phyloP scores from a whole-genome alignment of 768 basidiomycete species.

The Rossbeevera mucosa region DNA sequence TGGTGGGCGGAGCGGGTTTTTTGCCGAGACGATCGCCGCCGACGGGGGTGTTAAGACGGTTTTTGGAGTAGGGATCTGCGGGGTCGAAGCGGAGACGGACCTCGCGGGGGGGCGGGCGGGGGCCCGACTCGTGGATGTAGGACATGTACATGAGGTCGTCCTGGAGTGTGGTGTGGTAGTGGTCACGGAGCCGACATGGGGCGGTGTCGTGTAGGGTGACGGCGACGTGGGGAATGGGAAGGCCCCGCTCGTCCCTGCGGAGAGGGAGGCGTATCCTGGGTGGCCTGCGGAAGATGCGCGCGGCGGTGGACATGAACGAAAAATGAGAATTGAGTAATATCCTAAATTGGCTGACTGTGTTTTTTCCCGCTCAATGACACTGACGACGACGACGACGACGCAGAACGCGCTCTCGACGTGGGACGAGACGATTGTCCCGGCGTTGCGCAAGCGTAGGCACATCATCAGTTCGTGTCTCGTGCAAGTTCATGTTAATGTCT shows the following conservation, averaged over 20 bases:
- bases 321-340: too few species aligned
- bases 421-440: slow-evolving; percentile 81
- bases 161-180: slow-evolving; percentile 78
- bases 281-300: slow-evolving; percentile 50
- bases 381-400: slow-evolving; percentile 34
- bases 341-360: slow-evolving; percentile 7
- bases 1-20: slow-evolving; percentile 62
- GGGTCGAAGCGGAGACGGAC: slow-evolving; percentile 72
- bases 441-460: slow-evolving; percentile 67
- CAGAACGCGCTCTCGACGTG: slow-evolving; percentile 49
- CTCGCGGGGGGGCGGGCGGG: slow-evolving; percentile 48
- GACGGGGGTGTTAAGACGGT: slow-evolving; percentile 69
- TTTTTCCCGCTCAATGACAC: slow-evolving; percentile 32
- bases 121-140: slow-evolving; percentile 69
- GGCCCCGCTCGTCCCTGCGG: slow-evolving; percentile 46
- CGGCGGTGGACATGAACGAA: slow-evolving; percentile 25
- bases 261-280: slow-evolving; percentile 45
- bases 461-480: not conserved
- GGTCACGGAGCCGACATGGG: slow-evolving; percentile 69
- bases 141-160: slow-evolving; percentile 95
- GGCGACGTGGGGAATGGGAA: slow-evolving; percentile 70
- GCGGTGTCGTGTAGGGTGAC: slow-evolving; percentile 66
- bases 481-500: not conserved
- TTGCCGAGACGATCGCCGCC: slow-evolving; percentile 67
- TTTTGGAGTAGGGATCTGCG: slow-evolving; percentile 74